These are phyloP conservation scores for Flammula alnicola DNA, from an alignment of 1,284 basidiomycete species.

Conservation along the genomic window DNA sequence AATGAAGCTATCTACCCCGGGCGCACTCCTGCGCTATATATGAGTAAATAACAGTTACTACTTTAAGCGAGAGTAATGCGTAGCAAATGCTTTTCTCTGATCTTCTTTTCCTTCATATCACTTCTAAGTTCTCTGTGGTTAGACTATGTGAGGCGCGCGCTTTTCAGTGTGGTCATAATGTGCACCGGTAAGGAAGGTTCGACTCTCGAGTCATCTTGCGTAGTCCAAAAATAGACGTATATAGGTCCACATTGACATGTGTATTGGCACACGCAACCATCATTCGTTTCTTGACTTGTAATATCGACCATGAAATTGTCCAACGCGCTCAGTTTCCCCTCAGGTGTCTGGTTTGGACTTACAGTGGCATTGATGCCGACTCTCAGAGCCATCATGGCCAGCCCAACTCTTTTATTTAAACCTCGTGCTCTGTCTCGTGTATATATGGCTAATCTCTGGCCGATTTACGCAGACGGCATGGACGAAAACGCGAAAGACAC, in stretches of 20 bases:
- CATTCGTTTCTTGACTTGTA: not conserved
- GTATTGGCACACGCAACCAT: not conserved
- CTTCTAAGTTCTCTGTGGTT: no score
- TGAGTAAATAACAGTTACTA: no score
- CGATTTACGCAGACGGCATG: constrained; percentile 47
- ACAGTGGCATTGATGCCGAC: constrained; percentile 53
- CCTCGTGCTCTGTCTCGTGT: constrained; percentile 52
- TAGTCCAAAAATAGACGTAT: not conserved
- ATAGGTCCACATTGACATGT: not conserved
- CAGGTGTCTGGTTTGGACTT: constrained; percentile 46
- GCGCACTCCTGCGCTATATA: no score
- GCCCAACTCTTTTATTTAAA: constrained; percentile 50
- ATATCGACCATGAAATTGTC: constrained; percentile 46
- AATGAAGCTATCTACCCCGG: no score
- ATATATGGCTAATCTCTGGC: constrained; percentile 69
- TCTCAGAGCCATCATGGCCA: constrained; percentile 41
- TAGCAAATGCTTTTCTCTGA: no score
- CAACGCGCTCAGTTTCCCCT: constrained; percentile 42
- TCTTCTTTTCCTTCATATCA: no score
- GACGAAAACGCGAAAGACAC: constrained; percentile 47
- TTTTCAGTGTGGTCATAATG: no score
- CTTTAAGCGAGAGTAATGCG: no score
- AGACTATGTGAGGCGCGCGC: no score
- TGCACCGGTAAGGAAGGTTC: no score
- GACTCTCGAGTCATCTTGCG: no score